Base-by-base conservation (phyloP, 2,329 filamentous ascomycete genomes). In the Aurifilum marmelostoma region DNA sequence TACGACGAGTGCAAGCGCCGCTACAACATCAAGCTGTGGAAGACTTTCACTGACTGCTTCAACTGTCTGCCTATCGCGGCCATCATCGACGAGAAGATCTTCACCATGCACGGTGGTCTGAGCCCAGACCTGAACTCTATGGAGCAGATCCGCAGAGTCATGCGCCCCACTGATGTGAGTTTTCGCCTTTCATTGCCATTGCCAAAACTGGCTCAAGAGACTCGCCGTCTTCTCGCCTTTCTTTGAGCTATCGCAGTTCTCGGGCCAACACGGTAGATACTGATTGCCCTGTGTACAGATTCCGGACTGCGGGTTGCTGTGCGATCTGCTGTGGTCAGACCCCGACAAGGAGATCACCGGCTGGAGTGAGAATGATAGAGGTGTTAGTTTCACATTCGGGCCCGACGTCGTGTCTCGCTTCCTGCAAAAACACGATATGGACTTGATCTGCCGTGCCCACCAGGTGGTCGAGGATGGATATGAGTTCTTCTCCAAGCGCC, bases 11-110 rank as follows among this genome's bases (percentile, higher is more conserved):
- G 95, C 90, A 99, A 99, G 87, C 91, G 96, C 79, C 89, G 95
- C 75, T 98, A 97, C 85, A 99, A 98, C 83, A 97, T 98, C 86
- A 98, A 98, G 88, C 88, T 98, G 71, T 98, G 95, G 95, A 99
- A 99, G 88, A 98, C 95, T 1, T 98, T 99, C 80, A 97, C 94
- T 73, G 95, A 99, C 81, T 97, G 94, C 87, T 99, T 99, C 89
- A 99, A 99, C 87, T 97, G 94, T 83, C 84, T 98, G 78, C 95
- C 95, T 62, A 98, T 99, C 80, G 96, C 95, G 69, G 95, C 96
- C 75, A 99, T 99, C 83, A 97, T 99, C 76, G 95, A 97, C 78
- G 96, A 97, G 87, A 99, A 98, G 91, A 99, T 99, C 79, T 98
- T 99, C 86, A 97, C 94, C 79, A 97, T 99, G 95, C 96, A 99